Base-by-base conservation (phyloP, 2,329 filamentous ascomycete species). In the Fusarium chaquense region DNA sequence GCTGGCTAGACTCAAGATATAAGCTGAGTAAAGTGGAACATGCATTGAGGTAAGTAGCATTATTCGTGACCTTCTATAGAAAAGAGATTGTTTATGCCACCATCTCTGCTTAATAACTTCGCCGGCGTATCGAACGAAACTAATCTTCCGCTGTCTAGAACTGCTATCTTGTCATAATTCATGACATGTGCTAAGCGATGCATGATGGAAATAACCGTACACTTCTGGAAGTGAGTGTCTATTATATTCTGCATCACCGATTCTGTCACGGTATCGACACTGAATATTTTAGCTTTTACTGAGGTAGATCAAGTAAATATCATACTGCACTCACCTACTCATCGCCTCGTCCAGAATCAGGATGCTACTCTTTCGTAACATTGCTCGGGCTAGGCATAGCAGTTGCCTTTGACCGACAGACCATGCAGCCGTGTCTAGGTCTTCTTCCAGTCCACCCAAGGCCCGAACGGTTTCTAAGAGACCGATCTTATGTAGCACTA, bases 391-490 rank as follows among this genome's bases (percentile, higher is more conserved):
- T 6, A 79, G 73, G 22, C 80, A 80, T 57, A 86, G 80, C 3
- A 85, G 75, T 65, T 86, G 83, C 44, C 78, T 75, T 73, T 86
- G 80, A 2, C 83, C 83, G 33, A 82, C 78, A 0, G 81, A 83
- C 18, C 81, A 67, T 0, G 69, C 64, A 51, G 11, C 24, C 6
- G 33, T 36, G 16, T 51, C 47, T 10, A 51, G 18, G 1, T 76
- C 69, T 4, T 60, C 70, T 13, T 80, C 76, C 1, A 86, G 67
- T 0, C 82, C 82, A 2, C 81, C 82, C 13, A 76, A 73, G 0
- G 73, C 65, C 10, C 82, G 74, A 10, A 65, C 30, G 1, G 52
- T 44, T 1, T 63, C 51, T 16, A 3, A 20, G 24, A 63, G 44
- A 5, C 9, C 44, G 5, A 65, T 41, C 1, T 38, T 46, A 10